These are phyloP conservation scores for Kuraishia floccosa DNA, from an alignment of 805 yeast genomes.

Conservation along the genomic window DNA sequence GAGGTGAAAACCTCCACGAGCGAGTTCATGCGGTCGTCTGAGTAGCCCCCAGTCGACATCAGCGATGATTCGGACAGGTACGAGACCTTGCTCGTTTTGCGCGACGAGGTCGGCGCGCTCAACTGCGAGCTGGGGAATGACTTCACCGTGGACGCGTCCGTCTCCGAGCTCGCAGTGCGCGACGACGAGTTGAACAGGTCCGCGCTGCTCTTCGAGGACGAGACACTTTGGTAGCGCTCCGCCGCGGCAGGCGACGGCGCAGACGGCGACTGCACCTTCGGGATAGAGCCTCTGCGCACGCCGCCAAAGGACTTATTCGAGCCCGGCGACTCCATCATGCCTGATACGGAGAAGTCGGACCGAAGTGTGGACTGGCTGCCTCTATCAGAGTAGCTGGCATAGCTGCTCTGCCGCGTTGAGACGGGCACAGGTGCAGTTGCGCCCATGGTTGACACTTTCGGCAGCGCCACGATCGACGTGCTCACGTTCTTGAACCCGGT, in stretches of 20 bases:
- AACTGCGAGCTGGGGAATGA: no score
- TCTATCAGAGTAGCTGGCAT: no score
- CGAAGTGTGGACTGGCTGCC: no score
- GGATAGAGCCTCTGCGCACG: neutral
- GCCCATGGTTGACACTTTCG: conserved; percentile 10
- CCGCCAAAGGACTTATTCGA: neutral
- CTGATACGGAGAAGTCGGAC: no score
- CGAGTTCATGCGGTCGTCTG: conserved; percentile 15
- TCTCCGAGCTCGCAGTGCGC: neutral
- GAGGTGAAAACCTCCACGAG: conserved; percentile 18
- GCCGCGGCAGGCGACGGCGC: neutral
- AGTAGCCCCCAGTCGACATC: conserved; percentile 6
- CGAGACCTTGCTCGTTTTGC: no score
- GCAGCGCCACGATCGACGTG: conserved; percentile 14
- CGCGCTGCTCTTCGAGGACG: neutral
- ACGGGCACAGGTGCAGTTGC: conserved; percentile 3
- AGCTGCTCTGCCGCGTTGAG: no score
- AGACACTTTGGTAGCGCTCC: no score
- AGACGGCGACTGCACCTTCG: neutral
- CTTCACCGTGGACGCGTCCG: no score
- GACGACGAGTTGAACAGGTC: neutral
- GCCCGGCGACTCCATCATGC: neutral
- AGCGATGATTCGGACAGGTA: neutral
- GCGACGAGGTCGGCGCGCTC: no score
- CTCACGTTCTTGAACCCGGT: conserved; percentile 14